Conservation (phyloP, 352 stramenopile species). For the Phytophthora lateralis region DNA sequence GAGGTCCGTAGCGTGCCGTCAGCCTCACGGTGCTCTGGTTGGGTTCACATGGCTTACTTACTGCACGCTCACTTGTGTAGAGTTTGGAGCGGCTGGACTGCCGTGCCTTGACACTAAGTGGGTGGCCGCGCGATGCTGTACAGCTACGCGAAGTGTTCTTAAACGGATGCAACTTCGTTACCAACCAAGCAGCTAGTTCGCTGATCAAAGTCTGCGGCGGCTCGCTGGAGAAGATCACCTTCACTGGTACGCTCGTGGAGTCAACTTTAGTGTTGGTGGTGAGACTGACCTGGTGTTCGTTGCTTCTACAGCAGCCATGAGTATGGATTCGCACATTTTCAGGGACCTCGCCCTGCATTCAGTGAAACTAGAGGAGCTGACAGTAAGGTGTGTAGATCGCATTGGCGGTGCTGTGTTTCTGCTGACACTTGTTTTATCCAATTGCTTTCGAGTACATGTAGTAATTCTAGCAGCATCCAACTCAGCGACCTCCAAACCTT, state of each 20-base stretch:
- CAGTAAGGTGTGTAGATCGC: constrained; percentile 42
- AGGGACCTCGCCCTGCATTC: constrained; percentile 39
- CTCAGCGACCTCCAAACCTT: constrained; percentile 43
- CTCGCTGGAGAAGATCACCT: constrained; percentile 42
- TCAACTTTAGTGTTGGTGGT: neutral
- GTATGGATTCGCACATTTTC: constrained; percentile 55
- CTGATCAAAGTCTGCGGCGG: constrained; percentile 46
- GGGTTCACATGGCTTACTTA: constrained; percentile 11
- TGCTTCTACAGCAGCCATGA: constrained; percentile 39
- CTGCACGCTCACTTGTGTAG: constrained; percentile 21
- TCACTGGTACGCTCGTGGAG: constrained; percentile 44
- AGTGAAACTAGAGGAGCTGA: constrained; percentile 44
- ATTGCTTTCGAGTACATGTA: constrained; percentile 6
- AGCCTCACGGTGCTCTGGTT: constrained; percentile 4
- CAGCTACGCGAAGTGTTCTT: constrained; percentile 49
- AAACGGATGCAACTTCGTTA: constrained; percentile 56
- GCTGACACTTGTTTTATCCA: constrained; percentile 5
- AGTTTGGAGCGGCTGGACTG: constrained; percentile 69
- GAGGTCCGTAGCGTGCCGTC: constrained; percentile 24
- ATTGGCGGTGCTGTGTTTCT: constrained; percentile 1
- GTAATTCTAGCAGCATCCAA: constrained; percentile 37
- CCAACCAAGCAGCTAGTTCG: constrained; percentile 43
- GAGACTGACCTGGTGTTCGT: constrained; percentile 4
- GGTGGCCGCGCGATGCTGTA: constrained; percentile 40
- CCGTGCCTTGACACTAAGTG: constrained; percentile 46